Evolutionary conservation across 2,329 filamentous ascomycete species (phyloP).

Genomic region (Keithomyces neogunnii): DNA sequence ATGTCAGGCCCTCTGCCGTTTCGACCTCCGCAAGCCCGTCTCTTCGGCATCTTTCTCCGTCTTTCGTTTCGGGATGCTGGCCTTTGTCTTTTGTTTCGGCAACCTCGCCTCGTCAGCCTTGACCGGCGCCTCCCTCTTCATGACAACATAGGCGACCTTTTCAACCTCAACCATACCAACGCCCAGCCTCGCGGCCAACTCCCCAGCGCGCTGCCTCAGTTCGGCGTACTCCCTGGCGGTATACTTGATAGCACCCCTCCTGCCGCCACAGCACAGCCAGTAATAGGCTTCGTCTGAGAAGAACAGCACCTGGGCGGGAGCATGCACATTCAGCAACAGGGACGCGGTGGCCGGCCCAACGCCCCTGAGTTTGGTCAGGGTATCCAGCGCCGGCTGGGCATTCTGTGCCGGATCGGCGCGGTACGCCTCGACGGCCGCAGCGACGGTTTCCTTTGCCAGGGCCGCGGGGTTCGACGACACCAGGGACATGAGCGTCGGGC

Average conservation of each 20-base stretch:
- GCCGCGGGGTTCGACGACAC: constrained; percentile 51
- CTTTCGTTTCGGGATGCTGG: not conserved
- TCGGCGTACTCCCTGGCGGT: constrained; percentile 56
- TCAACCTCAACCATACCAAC: constrained; percentile 57
- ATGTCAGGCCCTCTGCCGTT: constrained; percentile 1
- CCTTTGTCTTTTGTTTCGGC: not conserved
- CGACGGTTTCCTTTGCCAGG: constrained; percentile 38
- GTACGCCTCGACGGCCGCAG: constrained; percentile 42
- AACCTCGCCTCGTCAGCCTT: not conserved
- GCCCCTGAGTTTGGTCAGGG: constrained; percentile 56
- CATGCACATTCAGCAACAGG: constrained; percentile 58
- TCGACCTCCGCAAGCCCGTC: not conserved
- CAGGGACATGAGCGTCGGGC: constrained; percentile 51
- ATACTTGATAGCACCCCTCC: constrained; percentile 55
- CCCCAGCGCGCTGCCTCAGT: constrained; percentile 36
- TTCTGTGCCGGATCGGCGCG: constrained; percentile 23
- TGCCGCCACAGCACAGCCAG: constrained; percentile 53
- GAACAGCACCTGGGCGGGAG: constrained; percentile 54
- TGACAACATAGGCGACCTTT: constrained; percentile 61
- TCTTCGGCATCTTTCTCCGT: not conserved
- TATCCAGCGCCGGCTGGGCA: constrained; percentile 39
- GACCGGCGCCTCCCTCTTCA: constrained; percentile 25
- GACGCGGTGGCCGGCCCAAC: constrained; percentile 75
- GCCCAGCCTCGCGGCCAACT: constrained; percentile 38
- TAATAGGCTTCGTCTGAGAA: constrained; percentile 74